Evolutionary conservation across 1,139 yeast genomes (phyloP).

Genomic region (Barnettozyma hawaiiensis): DNA sequence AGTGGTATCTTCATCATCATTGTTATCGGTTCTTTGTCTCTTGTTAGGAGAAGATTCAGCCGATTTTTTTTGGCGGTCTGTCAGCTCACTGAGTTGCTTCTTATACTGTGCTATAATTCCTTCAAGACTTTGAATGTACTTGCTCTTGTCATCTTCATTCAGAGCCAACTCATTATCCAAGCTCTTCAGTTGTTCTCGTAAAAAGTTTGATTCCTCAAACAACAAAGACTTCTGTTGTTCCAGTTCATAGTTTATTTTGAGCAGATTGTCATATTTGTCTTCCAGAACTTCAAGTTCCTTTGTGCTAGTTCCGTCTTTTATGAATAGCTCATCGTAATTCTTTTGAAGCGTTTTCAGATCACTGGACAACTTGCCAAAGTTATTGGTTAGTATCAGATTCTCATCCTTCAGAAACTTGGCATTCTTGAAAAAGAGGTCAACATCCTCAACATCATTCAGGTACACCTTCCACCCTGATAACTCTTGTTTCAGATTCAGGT

Average conservation of each 20-base stretch:
- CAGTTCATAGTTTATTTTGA: constrained; percentile 36
- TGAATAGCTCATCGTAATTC: constrained; percentile 32
- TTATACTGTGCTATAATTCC: constrained; percentile 54
- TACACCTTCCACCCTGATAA: constrained; percentile 27
- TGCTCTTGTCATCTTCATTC: constrained; percentile 22
- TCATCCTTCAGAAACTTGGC: constrained; percentile 36
- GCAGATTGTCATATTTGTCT: constrained; percentile 33
- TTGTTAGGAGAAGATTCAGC: constrained; percentile 22
- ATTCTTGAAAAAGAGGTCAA: constrained; percentile 33
- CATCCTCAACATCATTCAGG: constrained; percentile 26
- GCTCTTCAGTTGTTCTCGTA: constrained; percentile 43
- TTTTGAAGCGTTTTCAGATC: constrained; percentile 28
- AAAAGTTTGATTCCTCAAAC: constrained; percentile 54
- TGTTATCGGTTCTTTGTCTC: constrained; percentile 28
- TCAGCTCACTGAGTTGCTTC: constrained; percentile 30
- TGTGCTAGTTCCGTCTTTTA: constrained; percentile 32
- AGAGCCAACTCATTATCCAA: constrained; percentile 30
- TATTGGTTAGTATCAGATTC: constrained; percentile 37
- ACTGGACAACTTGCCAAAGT: constrained; percentile 30
- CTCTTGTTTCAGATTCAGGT: constrained; percentile 39
- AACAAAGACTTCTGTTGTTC: constrained; percentile 51
- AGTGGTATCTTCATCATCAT: constrained; percentile 30
- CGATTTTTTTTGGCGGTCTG: constrained; percentile 11
- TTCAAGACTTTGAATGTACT: constrained; percentile 38
- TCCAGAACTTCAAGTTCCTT: constrained; percentile 27